These are phyloP conservation scores for Alternaria hordeiaustralica DNA, from an alignment of 2,329 filamentous ascomycete species.

Conservation along the genomic window DNA sequence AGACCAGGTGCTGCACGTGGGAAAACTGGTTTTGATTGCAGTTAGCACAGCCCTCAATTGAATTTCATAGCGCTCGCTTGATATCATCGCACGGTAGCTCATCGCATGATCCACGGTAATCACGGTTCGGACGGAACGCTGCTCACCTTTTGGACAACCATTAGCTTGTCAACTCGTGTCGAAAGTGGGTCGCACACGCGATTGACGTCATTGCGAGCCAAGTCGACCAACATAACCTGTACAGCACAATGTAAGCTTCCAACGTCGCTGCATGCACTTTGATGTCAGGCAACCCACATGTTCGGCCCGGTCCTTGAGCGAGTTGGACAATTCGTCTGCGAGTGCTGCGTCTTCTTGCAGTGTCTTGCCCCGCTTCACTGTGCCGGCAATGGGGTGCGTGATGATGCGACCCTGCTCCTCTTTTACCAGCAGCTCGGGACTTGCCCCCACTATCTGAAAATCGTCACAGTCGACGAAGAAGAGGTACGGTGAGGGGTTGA, in stretches of 20 bases:
- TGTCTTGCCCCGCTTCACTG: constrained; percentile 83
- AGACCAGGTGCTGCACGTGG: constrained; percentile 96
- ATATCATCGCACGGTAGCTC: neutral
- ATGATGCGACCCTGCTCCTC: constrained; percentile 85
- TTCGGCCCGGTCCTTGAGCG: constrained; percentile 76
- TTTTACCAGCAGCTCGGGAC: constrained; percentile 93
- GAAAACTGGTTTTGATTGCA: constrained; percentile 67
- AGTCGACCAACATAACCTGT: constrained; percentile 96
- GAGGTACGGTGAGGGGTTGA: constrained; percentile 96
- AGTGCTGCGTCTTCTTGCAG: constrained; percentile 81
- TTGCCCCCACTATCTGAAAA: constrained; percentile 95
- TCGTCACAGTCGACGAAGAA: constrained; percentile 93
- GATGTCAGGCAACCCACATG: constrained; percentile 36
- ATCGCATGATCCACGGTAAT: constrained; percentile 5
- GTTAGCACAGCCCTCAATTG: constrained; percentile 11
- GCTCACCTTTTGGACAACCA: constrained; percentile 65
- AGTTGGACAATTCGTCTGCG: constrained; percentile 76
- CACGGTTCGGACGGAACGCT: constrained; percentile 11
- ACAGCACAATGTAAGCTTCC: constrained; percentile 51
- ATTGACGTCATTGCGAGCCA: constrained; percentile 96
- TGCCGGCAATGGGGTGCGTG: constrained; percentile 96
- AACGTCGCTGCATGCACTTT: constrained; percentile 60
- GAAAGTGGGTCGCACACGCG: constrained; percentile 89
- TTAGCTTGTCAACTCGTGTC: constrained; percentile 89
- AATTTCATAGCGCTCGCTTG: neutral